Evolutionary conservation across 345 rosid genomes (phyloP).

Genomic region (Eucalyptus cloeziana): DNA sequence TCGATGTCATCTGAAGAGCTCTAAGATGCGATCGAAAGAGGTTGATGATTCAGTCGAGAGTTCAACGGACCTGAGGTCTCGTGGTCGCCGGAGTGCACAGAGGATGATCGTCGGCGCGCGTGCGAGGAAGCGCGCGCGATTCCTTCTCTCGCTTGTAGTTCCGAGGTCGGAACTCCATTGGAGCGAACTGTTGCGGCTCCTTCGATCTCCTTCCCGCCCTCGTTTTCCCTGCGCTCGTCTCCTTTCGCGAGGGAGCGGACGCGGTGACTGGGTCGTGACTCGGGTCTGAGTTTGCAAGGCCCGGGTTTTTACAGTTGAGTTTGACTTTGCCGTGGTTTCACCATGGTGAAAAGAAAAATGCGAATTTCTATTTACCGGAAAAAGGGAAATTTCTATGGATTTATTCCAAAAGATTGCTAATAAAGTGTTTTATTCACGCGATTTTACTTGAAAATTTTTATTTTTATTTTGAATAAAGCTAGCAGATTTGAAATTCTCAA

Average conservation of each 20-base stretch:
- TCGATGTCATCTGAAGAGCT: background rate
- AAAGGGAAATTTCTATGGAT: background rate
- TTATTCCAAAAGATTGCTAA: background rate
- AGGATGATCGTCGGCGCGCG: constrained; percentile 42
- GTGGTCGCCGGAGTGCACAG: constrained; percentile 17
- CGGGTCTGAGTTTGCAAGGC: background rate
- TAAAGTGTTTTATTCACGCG: fast-evolving
- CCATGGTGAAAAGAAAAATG: fast-evolving
- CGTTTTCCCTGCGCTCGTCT: background rate
- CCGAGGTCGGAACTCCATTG: constrained; percentile 66
- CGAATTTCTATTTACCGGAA: background rate
- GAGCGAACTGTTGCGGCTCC: background rate
- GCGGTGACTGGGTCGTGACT: background rate
- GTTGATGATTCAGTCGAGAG: background rate
- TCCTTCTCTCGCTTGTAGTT: constrained; percentile 34
- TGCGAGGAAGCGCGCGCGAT: constrained; percentile 39
- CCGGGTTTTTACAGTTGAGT: background rate
- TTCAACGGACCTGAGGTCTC: constrained; percentile 4
- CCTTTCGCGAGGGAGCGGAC: background rate
- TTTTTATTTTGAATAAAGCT: fast-evolving
- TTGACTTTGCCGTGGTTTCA: background rate
- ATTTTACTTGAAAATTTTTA: fast-evolving
- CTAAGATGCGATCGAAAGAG: background rate
- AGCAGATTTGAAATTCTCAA: background rate
- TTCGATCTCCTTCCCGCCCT: background rate